These are phyloP conservation scores for Geotrichum restrictum DNA, from an alignment of 1,139 yeast species.

Conservation along the genomic window DNA sequence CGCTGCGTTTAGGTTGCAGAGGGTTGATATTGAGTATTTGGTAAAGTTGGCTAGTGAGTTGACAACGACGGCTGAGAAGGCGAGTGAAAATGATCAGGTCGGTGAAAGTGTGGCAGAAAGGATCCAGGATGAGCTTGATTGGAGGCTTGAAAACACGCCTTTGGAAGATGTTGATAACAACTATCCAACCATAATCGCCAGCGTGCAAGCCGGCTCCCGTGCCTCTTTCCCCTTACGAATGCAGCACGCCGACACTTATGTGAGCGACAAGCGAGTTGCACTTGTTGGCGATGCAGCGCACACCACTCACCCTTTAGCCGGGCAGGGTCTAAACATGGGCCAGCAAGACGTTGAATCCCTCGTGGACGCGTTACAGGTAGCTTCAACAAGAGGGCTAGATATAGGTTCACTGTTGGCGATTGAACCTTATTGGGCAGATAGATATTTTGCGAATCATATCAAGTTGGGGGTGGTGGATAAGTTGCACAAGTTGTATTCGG, in stretches of 20 bases:
- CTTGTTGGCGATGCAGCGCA: slow-evolving; percentile 98
- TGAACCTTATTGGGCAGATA: slow-evolving; percentile 78
- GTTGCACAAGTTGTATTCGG: slow-evolving; percentile 79
- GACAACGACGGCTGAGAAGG: slow-evolving; percentile 25
- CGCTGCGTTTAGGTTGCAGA: slow-evolving; percentile 77
- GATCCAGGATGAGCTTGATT: slow-evolving; percentile 62
- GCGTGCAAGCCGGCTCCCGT: slow-evolving; percentile 59
- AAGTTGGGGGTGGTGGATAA: slow-evolving; percentile 88
- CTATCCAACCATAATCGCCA: slow-evolving; percentile 63
- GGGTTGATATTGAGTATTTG: slow-evolving; percentile 72
- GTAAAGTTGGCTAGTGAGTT: slow-evolving; percentile 48
- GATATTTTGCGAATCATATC: slow-evolving; percentile 76
- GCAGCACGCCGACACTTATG: slow-evolving; percentile 87
- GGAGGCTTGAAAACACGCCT: slow-evolving; percentile 55
- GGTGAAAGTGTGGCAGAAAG: slow-evolving; percentile 40
- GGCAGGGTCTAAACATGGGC: slow-evolving; percentile 99
- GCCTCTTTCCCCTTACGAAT: slow-evolving; percentile 86
- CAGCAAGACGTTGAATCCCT: slow-evolving; percentile 82
- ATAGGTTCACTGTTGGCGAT: slow-evolving; percentile 79
- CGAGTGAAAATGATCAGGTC: slow-evolving; percentile 35
- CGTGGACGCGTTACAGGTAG: slow-evolving; percentile 50
- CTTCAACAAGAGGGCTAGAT: slow-evolving; percentile 75
- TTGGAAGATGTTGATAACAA: slow-evolving; percentile 46
- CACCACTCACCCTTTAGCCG: slow-evolving; percentile 94
- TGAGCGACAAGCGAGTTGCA: slow-evolving; percentile 73